Evolutionary conservation across 208 protist species (phyloP), one percentile per base, ranked within the genome.

Genomic region (Trypanosoma cruzi): DNA sequence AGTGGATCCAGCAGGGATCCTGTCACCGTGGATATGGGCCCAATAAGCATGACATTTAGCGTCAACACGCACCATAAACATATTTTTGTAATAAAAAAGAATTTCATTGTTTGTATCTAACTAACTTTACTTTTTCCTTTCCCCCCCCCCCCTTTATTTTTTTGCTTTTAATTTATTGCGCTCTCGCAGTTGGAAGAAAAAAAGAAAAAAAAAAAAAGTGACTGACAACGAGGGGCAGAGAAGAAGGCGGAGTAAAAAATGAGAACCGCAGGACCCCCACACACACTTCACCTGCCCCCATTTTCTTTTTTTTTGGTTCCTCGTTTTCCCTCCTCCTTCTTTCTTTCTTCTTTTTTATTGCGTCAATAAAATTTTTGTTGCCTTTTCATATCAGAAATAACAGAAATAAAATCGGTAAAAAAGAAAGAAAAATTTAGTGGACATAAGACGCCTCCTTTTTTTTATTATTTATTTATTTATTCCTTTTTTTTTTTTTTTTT

Each of bases 1-100:
- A 66, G 64, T 1, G 66, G 13, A 10, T 44, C 31, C 71, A 70
- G 66, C 34, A 44, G 31, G 18, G 32, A 24, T 18, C 54, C 50
- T n/a, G 13, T 22, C 53, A n/a, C 56, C 31, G 8, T 48, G 18
- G 31, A n/a, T n/a, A 50, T 49, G 31, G 13, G 48, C n/a, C 37
- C 53, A 28, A 3, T 31, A 37, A 57, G 20, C 13, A 44, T 24
- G 29, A 44, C 34, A 60, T 26, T 2, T 40, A 55, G 44, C 26
- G 18, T n/a, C 18, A 24, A 53, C 24, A 26, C 46, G 31, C 4
- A 70, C 32, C 40, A 64, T 37, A 42, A 52, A 13, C 34, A 69
- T 49, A 26, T 16, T 16, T n/a, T 34, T 34, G 11, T 34, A 16
- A 28, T 4, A n/a, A 53, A n/a, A 14, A 64, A 13, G 55, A 52